A percentile compares a stretch with the other conserved stretches of the same genome.
Evolutionary conservation across 2,329 filamentous ascomycete genomes (phyloP).

Genomic region (Fusarium hostae): DNA sequence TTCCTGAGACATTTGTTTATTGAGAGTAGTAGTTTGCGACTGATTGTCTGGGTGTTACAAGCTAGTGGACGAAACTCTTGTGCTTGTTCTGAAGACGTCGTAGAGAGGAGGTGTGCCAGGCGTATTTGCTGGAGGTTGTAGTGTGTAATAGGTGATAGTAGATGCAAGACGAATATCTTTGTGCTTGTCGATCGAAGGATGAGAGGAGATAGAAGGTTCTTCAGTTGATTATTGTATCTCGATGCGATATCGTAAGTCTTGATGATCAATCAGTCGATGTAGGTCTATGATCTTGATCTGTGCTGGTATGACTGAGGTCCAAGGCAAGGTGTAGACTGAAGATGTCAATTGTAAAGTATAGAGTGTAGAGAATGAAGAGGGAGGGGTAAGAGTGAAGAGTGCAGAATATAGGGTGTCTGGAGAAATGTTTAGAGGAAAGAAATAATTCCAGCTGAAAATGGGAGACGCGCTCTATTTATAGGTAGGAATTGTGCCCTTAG

Average conservation of each 20-base stretch:
- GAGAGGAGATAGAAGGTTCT: no score
- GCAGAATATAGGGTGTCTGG: neutral
- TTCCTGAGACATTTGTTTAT: neutral
- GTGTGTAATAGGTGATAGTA: neutral
- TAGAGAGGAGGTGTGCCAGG: neutral
- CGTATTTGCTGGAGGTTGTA: neutral
- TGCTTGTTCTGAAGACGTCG: neutral
- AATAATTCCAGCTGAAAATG: neutral
- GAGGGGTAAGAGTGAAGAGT: neutral
- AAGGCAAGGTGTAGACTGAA: neutral
- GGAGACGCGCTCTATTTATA: neutral
- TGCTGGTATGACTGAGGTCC: neutral
- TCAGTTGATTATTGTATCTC: no score
- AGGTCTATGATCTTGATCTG: no score
- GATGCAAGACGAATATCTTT: no score
- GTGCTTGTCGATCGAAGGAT: no score
- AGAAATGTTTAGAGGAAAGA: neutral
- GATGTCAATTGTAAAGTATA: neutral
- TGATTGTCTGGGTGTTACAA: no score
- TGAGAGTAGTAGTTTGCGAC: no score
- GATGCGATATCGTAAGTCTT: no score
- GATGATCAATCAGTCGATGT: no score
- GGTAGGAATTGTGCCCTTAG: no score
- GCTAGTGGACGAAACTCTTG: no score
- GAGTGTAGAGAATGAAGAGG: neutral